Evolutionary conservation across 2,329 filamentous ascomycete genomes (phyloP).

Genomic region (Fusarium sp.): DNA sequence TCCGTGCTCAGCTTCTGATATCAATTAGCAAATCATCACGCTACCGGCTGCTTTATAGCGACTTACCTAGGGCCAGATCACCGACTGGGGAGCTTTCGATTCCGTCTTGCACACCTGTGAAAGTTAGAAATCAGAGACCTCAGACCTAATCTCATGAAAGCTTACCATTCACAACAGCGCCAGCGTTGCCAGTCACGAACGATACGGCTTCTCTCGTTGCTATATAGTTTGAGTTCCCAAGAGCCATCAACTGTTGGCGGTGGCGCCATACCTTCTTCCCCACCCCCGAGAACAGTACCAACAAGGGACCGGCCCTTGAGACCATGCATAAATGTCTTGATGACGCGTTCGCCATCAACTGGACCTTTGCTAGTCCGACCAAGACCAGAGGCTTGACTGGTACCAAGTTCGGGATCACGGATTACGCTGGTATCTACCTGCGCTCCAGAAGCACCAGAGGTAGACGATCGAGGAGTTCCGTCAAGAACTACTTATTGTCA

Average conservation of each 20-base stretch:
- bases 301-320: constrained; percentile 8
- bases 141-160: no score
- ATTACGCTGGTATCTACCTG: constrained; percentile 21
- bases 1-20: constrained; percentile 1
- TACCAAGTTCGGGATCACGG: constrained; percentile 9
- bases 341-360: not conserved
- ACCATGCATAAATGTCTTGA: constrained; percentile 11
- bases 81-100: constrained; percentile 14
- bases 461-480: constrained; percentile 12
- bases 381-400: constrained; percentile 2
- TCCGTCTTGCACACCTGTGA: constrained; percentile 7
- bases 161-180: constrained; percentile 11
- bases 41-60: rapidly evolving
- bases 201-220: constrained; percentile 8
- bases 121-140: not conserved
- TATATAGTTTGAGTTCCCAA: not conserved
- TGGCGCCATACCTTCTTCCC: constrained; percentile 3
- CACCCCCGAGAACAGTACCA: constrained; percentile 7
- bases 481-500: constrained; percentile 1
- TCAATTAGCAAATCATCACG: not conserved
- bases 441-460: constrained; percentile 4
- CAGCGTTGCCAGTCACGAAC: constrained; percentile 15
- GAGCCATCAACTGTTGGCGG: rapidly evolving
- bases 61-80: not conserved
- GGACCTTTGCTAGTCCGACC: constrained; percentile 16